Conservation (phyloP, 176 grass and related monocot genomes). For the Aechmea fasciata region DNA sequence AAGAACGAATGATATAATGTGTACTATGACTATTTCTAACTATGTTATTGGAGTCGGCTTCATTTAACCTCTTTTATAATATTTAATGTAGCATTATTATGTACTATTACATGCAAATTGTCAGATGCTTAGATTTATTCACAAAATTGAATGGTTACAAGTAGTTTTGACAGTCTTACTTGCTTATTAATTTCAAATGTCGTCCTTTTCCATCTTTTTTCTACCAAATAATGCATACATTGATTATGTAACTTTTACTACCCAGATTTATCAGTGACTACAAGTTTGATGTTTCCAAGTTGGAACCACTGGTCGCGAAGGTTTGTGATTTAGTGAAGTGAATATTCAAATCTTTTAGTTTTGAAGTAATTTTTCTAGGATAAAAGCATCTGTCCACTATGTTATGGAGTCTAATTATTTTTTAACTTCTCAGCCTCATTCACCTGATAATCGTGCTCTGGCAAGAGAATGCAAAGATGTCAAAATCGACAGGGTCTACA, state of each 20-base stretch:
- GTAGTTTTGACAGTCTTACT: neutral
- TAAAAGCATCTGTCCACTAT: conserved; percentile 5
- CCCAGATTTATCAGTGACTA: conserved; percentile 80
- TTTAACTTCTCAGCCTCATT: conserved; percentile 64
- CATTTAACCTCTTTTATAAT: too few relatives aligned
- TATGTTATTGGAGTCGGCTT: neutral
- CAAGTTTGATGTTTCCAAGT: conserved; percentile 78
- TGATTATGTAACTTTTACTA: conserved; percentile 11
- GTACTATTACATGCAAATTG: neutral
- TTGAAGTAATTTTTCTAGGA: conserved; percentile 5
- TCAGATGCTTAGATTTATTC: neutral
- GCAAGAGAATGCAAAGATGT: conserved; percentile 97
- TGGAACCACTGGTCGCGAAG: conserved; percentile 96
- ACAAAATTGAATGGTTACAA: neutral
- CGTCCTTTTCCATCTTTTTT: neutral
- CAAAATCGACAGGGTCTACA: conserved; percentile 89
- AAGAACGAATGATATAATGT: neutral
- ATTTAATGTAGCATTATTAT: too few relatives aligned
- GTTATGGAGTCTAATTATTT: conserved; percentile 1
- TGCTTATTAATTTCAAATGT: conserved; percentile 1
- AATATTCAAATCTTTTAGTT: neutral
- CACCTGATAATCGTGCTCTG: conserved; percentile 83
- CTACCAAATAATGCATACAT: neutral
- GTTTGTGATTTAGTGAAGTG: conserved; percentile 20
- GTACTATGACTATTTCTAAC: neutral